Percentiles rank a stretch among this genome's conserved stretches.
These are phyloP conservation scores for Calycina herbarum DNA, from an alignment of 2,329 filamentous ascomycete species.

Conservation along the genomic window DNA sequence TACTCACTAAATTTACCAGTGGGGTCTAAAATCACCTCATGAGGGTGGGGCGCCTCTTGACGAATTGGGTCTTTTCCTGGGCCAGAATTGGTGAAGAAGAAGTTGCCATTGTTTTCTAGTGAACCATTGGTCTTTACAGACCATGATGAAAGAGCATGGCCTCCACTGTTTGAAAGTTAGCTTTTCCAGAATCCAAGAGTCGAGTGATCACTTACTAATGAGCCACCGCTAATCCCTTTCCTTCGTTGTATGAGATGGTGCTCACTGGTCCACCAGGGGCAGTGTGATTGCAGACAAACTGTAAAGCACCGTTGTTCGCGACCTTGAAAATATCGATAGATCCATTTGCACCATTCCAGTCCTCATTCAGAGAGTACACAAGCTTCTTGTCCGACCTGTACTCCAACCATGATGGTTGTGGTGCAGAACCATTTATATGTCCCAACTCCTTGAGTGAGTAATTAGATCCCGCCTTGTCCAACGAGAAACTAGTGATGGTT, in stretches of 20 bases:
- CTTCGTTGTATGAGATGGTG: conserved; percentile 45
- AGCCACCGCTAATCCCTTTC: conserved; percentile 38
- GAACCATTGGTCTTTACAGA: conserved; percentile 41
- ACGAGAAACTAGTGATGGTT: conserved; percentile 38
- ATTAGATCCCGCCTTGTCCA: conserved; percentile 31
- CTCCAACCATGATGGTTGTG: conserved; percentile 32
- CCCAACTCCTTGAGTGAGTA: conserved; percentile 27
- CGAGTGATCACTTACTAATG: conserved; percentile 43
- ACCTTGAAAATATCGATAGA: conserved; percentile 30
- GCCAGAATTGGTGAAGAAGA: conserved; percentile 42
- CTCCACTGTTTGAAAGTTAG: conserved; percentile 21
- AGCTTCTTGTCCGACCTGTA: conserved; percentile 28
- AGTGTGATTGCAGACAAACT: conserved; percentile 41
- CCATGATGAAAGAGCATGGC: conserved; percentile 28
- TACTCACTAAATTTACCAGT: conserved; percentile 44
- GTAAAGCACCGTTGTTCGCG: conserved; percentile 38
- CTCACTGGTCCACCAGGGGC: conserved; percentile 41
- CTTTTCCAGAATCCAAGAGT: conserved; percentile 44
- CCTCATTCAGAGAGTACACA: conserved; percentile 34
- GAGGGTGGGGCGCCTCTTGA: conserved; percentile 51
- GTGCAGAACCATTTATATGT: conserved; percentile 27
- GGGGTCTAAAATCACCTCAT: conserved; percentile 54
- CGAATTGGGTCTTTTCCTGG: conserved; percentile 41
- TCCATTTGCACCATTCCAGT: conserved; percentile 22
- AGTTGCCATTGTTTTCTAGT: conserved; percentile 38